A percentile compares a stretch with the other conserved stretches of the same genome.
Evolutionary conservation across 257 asterid species (phyloP).

Genomic region (Solanum chaucha): DNA sequence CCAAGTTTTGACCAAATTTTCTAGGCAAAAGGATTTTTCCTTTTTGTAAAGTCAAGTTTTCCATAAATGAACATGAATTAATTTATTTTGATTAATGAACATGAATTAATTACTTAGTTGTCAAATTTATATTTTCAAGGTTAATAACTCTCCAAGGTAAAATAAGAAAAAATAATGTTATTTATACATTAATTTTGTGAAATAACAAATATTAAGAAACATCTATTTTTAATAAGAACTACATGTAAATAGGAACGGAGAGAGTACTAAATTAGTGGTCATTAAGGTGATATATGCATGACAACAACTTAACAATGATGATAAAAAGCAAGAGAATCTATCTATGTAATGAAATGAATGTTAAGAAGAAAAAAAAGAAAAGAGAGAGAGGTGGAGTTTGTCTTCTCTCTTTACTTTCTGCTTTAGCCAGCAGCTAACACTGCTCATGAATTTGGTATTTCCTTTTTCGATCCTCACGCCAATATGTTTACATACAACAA

Average conservation of each 20-base stretch:
- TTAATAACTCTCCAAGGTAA: background rate
- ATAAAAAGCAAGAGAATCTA: background rate
- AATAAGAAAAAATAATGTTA: background rate
- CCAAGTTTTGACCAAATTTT: too few species aligned
- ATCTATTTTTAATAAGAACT: too few species aligned
- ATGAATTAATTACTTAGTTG: background rate
- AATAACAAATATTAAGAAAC: too few species aligned
- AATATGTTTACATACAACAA: constrained; percentile 1
- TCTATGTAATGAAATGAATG: constrained; percentile 4
- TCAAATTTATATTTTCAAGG: too few species aligned
- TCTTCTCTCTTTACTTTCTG: constrained; percentile 23
- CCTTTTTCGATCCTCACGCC: constrained; percentile 52
- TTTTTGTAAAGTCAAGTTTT: too few species aligned
- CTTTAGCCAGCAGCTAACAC: background rate
- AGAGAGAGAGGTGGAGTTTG: background rate
- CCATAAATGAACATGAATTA: background rate
- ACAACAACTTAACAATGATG: background rate
- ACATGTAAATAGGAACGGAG: too few species aligned
- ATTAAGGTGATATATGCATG: background rate
- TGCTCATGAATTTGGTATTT: background rate
- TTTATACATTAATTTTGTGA: too few species aligned
- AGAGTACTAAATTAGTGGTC: background rate
- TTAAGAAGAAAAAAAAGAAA: background rate
- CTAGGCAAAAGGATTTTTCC: too few species aligned
- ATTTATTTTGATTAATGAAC: too few species aligned